A percentile compares a stretch with the other conserved stretches of the same genome.
These are phyloP conservation scores for Solanum ossicruentum DNA, from an alignment of 257 asterid species.

Conservation along the genomic window DNA sequence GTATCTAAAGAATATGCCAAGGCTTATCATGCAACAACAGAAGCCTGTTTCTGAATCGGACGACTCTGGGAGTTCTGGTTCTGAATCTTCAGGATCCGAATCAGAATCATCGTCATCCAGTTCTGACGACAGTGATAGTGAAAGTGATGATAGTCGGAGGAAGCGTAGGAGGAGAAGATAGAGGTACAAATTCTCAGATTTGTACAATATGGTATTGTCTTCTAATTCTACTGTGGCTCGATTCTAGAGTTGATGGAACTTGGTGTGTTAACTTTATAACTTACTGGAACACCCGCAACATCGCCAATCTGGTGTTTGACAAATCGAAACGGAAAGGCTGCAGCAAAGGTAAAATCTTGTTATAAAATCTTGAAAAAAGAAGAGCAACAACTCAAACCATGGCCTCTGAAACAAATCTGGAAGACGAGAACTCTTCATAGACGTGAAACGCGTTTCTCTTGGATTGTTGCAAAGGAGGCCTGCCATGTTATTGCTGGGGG, in stretches of 20 bases:
- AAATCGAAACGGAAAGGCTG: background rate
- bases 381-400: background rate
- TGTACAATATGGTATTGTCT: background rate
- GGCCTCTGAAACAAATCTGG: background rate
- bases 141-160: constrained; percentile 4
- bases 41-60: constrained; percentile 46
- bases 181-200: background rate
- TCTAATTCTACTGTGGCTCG: background rate
- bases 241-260: background rate
- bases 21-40: constrained; percentile 88
- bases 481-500: background rate
- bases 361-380: background rate
- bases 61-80: constrained; percentile 35
- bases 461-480: background rate
- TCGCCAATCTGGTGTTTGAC: no score
- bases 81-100: constrained; percentile 23
- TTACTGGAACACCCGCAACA: no score
- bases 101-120: constrained; percentile 23
- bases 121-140: constrained; percentile 23
- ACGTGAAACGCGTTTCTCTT: background rate
- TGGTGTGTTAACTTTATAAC: background rate
- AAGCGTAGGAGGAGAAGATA: constrained; percentile 20
- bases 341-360: background rate
- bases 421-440: background rate
- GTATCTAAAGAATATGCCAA: constrained; percentile 80